phyloP scores from a whole-genome alignment of 805 yeast species.

The Candida sakaeoensis region DNA sequence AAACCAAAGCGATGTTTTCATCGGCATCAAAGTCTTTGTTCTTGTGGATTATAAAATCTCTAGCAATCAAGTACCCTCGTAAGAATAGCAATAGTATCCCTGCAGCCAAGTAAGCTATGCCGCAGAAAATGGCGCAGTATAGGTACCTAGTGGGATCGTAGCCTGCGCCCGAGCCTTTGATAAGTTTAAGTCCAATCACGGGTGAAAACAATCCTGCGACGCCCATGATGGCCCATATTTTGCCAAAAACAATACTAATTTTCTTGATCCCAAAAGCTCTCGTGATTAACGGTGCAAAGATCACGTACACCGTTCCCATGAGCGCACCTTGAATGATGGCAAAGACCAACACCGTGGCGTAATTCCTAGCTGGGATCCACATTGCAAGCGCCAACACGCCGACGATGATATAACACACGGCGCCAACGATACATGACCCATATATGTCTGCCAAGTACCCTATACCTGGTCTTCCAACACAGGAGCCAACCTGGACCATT shows the following conservation, averaged over 20 bases:
- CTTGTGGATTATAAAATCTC: conserved; percentile 31
- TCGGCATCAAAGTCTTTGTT: conserved; percentile 10
- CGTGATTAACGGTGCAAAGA: conserved; percentile 48
- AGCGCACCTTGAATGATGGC: conserved; percentile 51
- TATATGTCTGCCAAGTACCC: conserved; percentile 48
- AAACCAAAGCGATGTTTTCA: neutral
- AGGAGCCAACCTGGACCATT: conserved; percentile 55
- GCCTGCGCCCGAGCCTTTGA: conserved; percentile 20
- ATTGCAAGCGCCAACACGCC: conserved; percentile 31
- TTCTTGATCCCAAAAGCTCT: conserved; percentile 53
- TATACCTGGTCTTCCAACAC: conserved; percentile 52
- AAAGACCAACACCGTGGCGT: conserved; percentile 51
- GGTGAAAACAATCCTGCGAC: conserved; percentile 52
- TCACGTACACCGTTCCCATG: conserved; percentile 63
- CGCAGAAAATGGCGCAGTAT: conserved; percentile 56
- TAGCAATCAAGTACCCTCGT: conserved; percentile 53
- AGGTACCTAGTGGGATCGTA: conserved; percentile 45
- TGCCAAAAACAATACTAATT: conserved; percentile 45
- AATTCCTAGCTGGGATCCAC: conserved; percentile 50
- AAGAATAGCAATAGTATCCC: conserved; percentile 39
- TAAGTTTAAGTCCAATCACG: conserved; percentile 53
- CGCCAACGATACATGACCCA: conserved; percentile 49
- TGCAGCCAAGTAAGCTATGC: conserved; percentile 48
- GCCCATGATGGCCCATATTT: conserved; percentile 54
- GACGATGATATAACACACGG: conserved; percentile 20